These are phyloP conservation scores for Cutaneotrichosporon mucoides DNA, from an alignment of 1,284 basidiomycete genomes.

Conservation along the genomic window DNA sequence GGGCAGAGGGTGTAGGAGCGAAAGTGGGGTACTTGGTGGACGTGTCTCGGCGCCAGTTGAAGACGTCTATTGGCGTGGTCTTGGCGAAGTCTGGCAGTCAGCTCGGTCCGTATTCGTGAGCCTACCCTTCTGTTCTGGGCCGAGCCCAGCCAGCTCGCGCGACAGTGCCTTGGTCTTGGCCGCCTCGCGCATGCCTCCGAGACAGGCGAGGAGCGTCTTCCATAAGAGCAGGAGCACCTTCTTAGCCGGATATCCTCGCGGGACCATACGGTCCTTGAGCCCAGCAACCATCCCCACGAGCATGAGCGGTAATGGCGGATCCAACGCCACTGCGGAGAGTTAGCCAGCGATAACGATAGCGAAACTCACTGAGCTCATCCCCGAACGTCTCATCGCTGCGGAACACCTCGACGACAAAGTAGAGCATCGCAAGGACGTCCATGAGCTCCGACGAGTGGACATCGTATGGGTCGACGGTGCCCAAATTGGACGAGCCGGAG, in stretches of 20 bases:
- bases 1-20: slow-evolving; percentile 56
- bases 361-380: slow-evolving; percentile 80
- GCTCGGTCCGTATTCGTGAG: too few relatives aligned
- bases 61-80: slow-evolving; percentile 81
- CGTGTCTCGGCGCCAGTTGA: slow-evolving; percentile 80
- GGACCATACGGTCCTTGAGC: slow-evolving; percentile 79
- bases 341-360: not conserved
- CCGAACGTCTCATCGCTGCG: slow-evolving; percentile 88
- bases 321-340: slow-evolving; percentile 70
- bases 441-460: slow-evolving; percentile 73
- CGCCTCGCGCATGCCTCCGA: slow-evolving; percentile 86
- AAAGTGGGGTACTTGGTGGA: slow-evolving; percentile 93
- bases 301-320: slow-evolving; percentile 89
- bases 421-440: slow-evolving; percentile 85
- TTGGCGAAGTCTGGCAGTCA: slow-evolving; percentile 59
- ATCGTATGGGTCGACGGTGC: slow-evolving; percentile 36
- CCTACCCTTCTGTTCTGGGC: slow-evolving; percentile 60
- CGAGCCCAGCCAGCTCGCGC: slow-evolving; percentile 73
- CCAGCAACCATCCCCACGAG: slow-evolving; percentile 84
- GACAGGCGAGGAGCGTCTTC: slow-evolving; percentile 89
- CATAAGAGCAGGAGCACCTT: slow-evolving; percentile 81
- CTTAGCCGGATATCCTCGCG: slow-evolving; percentile 92
- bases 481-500: slow-evolving; percentile 13
- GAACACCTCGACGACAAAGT: slow-evolving; percentile 87
- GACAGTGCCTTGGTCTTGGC: slow-evolving; percentile 77